Base-by-base conservation (phyloP, 306 rosid genomes). In the Citrullus mucosospermus region DNA sequence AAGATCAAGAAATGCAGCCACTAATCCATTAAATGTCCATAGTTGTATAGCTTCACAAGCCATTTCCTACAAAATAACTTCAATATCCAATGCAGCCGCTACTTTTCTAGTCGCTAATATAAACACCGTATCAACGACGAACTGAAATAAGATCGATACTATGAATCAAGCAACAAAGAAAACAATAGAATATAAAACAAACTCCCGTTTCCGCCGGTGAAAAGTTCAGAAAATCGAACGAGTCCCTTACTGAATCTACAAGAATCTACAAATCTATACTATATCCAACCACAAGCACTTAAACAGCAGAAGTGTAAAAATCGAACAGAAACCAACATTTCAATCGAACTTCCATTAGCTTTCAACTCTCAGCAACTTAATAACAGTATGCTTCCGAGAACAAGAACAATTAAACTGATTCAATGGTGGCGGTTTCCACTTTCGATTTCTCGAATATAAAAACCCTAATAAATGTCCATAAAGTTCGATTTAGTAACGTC, bases 1-100 rank as follows among this genome's bases (percentile, higher is more conserved):
- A 18, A 85, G 86, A 81, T 88, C 89, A 82, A 88, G 85, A 84
- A 83, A 88, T 36, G 91, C 89, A 76, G 85, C 89, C 63, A 84
- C 89, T 54, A 83, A 80, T 56, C 81, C 89, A 16, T 50, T 62
- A 38, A 88, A 82, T 28, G 83, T 88, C 91, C 87, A 85, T 9
- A 77, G 72, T 78, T 71, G 77, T 17, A 82, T 69, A 48, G 79
- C 78, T 70, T 80, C 60, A 76, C 86, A 80, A 11, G 78, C 57
- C 91, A 85, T 85, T 82, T 83, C 70, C 77, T 36, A 62, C 57
- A 73, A 14, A 17, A 36, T 50, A 80, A 16, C 70, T 80, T 61
- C 65, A 56, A 46, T 41, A 18, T 75, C 22, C 54, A 25, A 17
- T 1, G 13, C n/a, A 48, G 15, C 28, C 63, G 65, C 70, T 28